Percentiles rank a stretch among this genome's conserved stretches.
phyloP scores from a whole-genome alignment of 164 flowering plant species.

The Nelumbo lutea region DNA sequence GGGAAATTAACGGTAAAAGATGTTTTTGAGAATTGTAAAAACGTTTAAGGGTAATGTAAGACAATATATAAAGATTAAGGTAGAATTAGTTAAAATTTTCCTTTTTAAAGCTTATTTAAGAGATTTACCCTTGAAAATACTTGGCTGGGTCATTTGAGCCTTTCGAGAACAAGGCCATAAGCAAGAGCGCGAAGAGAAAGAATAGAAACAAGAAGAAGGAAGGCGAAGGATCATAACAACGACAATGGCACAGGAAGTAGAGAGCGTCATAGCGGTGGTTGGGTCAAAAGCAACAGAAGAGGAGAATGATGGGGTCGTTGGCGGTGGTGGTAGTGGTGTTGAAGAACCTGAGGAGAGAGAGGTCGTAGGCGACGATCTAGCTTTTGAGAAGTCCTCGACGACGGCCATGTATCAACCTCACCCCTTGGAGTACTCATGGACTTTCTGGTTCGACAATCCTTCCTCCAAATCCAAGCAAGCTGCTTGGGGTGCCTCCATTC shows the following conservation, averaged over 20 bases:
- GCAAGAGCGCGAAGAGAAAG: background rate
- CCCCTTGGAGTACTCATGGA: constrained; percentile 77
- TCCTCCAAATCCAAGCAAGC: constrained; percentile 53
- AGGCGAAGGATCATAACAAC: constrained; percentile 6
- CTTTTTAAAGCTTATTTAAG: too few species aligned
- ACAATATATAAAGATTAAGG: too few species aligned
- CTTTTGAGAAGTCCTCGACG: constrained; percentile 9
- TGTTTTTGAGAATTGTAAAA: too few species aligned
- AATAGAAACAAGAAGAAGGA: background rate
- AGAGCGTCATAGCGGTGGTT: background rate
- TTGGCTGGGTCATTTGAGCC: too few species aligned
- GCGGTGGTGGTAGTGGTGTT: constrained; percentile 7
- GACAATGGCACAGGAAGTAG: background rate
- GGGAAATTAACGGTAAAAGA: too few species aligned
- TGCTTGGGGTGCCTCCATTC: constrained; percentile 77
- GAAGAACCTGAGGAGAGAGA: constrained; percentile 65
- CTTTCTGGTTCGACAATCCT: constrained; percentile 92
- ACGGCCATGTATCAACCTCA: constrained; percentile 27
- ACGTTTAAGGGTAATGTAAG: too few species aligned
- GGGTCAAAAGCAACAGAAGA: constrained; percentile 1
- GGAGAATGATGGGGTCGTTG: background rate
- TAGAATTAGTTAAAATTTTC: too few species aligned
- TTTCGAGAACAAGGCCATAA: too few species aligned
- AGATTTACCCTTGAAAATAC: too few species aligned
- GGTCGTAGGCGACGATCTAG: constrained; percentile 43